Conservation (phyloP, 495 filamentous ascomycete species). For the Xylaria longipes region DNA sequence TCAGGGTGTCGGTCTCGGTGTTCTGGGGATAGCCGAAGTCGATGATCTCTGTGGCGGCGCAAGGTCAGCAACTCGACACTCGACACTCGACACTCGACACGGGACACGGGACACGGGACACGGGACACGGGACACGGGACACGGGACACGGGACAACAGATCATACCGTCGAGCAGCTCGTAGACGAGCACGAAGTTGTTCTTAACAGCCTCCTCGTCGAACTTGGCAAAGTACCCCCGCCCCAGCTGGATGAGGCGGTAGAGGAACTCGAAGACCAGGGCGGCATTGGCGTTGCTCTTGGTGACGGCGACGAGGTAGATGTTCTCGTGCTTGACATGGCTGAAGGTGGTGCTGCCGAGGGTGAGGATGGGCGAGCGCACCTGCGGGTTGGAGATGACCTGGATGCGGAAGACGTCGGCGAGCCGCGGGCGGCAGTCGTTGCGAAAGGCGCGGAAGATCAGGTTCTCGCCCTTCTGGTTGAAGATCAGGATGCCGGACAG, state of each 20-base stretch:
- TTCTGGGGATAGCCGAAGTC: slow-evolving; percentile 99
- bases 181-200: slow-evolving; percentile 99
- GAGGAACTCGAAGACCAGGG: slow-evolving; percentile 97
- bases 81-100: no score
- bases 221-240: slow-evolving; percentile 96
- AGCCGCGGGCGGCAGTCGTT: slow-evolving; percentile 96
- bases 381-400: slow-evolving; percentile 98
- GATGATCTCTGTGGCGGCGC: slow-evolving; percentile 76
- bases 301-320: slow-evolving; percentile 98
- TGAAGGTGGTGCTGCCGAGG: slow-evolving; percentile 96
- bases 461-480: slow-evolving; percentile 99
- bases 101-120: background rate
- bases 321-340: slow-evolving; percentile 99
- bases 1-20: slow-evolving; percentile 97
- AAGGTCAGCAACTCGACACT: no score
- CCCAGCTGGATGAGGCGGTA: slow-evolving; percentile 90
- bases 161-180: slow-evolving; percentile 91
- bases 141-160: background rate
- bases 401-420: slow-evolving; percentile 98
- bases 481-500: slow-evolving; percentile 96
- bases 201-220: slow-evolving; percentile 99
- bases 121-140: background rate
- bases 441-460: slow-evolving; percentile 98
- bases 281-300: slow-evolving; percentile 99
- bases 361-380: slow-evolving; percentile 98